Evolutionary conservation across 2,329 filamentous ascomycete genomes (phyloP).

Genomic region (Cytospora leucostoma): DNA sequence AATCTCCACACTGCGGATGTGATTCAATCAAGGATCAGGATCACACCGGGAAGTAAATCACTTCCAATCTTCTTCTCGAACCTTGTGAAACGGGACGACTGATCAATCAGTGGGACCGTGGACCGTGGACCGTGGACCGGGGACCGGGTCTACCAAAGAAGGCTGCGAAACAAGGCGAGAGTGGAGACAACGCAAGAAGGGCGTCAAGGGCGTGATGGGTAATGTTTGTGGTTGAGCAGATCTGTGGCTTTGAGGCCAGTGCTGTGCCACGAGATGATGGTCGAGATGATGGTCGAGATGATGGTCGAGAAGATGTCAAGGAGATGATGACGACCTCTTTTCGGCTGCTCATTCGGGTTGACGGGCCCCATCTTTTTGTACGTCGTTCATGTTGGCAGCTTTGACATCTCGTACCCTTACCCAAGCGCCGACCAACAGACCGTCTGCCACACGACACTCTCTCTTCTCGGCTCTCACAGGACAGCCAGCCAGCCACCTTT

Average conservation of each 20-base stretch:
- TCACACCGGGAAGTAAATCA: not conserved
- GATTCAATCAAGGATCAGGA: not conserved
- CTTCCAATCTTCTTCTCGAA: not conserved
- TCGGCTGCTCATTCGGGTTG: not conserved
- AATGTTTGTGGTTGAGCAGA: no score
- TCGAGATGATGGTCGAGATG: no score
- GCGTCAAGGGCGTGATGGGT: no score
- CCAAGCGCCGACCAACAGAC: slow-evolving; percentile 8
- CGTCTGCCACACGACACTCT: not conserved
- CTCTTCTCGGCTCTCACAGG: not conserved
- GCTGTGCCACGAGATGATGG: not conserved
- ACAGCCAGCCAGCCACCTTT: not conserved
- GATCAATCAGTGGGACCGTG: not conserved
- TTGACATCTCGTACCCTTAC: not conserved
- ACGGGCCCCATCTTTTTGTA: slow-evolving; percentile 16
- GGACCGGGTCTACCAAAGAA: no score
- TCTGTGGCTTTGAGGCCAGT: no score
- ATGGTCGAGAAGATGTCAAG: no score
- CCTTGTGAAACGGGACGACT: not conserved
- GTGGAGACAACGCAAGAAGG: no score
- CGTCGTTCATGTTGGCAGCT: not conserved
- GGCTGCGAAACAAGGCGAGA: no score
- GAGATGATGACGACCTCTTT: slow-evolving; percentile 1
- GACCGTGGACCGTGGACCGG: not conserved
- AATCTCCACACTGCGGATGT: not conserved